A percentile compares a stretch with the other conserved stretches of the same genome.
phyloP scores from a whole-genome alignment of 495 filamentous ascomycete genomes.

The Cercophora samala region DNA sequence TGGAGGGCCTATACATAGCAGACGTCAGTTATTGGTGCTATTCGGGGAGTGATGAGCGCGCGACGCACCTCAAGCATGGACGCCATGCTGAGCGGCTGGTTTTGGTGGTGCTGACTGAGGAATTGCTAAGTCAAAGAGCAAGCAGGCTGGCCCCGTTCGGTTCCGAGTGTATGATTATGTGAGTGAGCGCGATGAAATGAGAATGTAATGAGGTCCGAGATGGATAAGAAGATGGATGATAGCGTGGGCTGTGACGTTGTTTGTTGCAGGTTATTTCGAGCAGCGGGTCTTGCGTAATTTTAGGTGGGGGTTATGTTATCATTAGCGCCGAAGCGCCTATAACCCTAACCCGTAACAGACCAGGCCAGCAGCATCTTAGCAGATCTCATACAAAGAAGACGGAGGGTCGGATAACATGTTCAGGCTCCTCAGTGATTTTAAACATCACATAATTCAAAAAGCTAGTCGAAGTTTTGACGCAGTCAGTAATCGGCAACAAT shows the following conservation, averaged over 20 bases:
- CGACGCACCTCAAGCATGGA: conserved; percentile 24
- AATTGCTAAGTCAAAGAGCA: conserved; percentile 11
- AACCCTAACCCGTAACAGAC: neutral
- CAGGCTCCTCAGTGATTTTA: neutral
- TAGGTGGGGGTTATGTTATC: conserved; percentile 4
- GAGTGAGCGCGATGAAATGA: neutral
- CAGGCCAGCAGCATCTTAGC: neutral
- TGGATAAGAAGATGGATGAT: neutral
- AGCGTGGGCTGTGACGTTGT: neutral
- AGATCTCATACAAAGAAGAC: neutral
- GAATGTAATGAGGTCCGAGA: neutral
- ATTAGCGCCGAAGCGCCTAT: neutral
- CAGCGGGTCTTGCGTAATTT: conserved; percentile 21
- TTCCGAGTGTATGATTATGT: neutral
- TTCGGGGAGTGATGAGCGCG: conserved; percentile 2
- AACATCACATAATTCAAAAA: neutral
- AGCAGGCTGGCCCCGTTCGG: neutral
- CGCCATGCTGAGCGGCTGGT: conserved; percentile 21
- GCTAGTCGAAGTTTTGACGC: no score
- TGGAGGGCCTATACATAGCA: conserved; percentile 36
- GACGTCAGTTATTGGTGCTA: conserved; percentile 8
- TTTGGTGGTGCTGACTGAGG: conserved; percentile 6
- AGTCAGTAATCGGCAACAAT: no score
- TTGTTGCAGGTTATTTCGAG: neutral
- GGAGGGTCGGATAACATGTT: neutral